Evolutionary conservation across 2,329 filamentous ascomycete genomes (phyloP), one percentile per base, ranked within the genome.

Genomic region (Colletotrichum nymphaeae): DNA sequence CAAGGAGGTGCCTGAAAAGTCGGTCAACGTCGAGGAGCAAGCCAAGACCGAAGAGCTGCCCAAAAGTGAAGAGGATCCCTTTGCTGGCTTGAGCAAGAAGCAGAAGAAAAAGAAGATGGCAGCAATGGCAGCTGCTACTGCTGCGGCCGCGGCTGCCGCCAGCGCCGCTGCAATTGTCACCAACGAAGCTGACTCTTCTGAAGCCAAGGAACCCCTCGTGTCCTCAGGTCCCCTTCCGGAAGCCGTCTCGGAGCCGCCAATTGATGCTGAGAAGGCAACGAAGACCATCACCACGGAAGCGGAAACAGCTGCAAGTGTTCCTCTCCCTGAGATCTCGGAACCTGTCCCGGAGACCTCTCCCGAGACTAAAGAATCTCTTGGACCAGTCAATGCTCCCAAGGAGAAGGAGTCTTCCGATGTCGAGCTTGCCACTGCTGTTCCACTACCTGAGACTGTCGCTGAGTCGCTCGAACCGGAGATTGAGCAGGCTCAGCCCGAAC

Each of bases 41-140:
- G 37, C 16, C 19, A 49, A 49, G 8, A 9, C 9, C 3, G 42
- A 49, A 19, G 42, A 49, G 42, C 4, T 49, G 22, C 19, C 71
- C 12, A 70, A 76, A 59, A 75, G 75, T 28, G 76, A 78, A 32
- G 76, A 78, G 7, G 72, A 65, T 24, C 28, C 63, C 26, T 58
- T 75, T 28, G 62, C 55, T 19, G 55, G 55, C 26, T 22, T 42
- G 26, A 56, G 52, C 49, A 57, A 32, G 7, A 57, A 57, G 55
- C 66, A 37, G 66, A 57, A 32, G 9, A 57, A 57, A 19, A 57
- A 57, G 26, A 57, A 32, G 55, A 19, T 30, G 55, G 55, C 55
- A 24, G 55, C 24, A 19, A 30, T 57, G 55, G 55, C 28, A 16
- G 60, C 60, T 22, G 42, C 26, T 6, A 19, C 60, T 7, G 11